These are phyloP conservation scores for Paralagenidium karlingii DNA, from an alignment of 352 stramenopile species.

Conservation along the genomic window DNA sequence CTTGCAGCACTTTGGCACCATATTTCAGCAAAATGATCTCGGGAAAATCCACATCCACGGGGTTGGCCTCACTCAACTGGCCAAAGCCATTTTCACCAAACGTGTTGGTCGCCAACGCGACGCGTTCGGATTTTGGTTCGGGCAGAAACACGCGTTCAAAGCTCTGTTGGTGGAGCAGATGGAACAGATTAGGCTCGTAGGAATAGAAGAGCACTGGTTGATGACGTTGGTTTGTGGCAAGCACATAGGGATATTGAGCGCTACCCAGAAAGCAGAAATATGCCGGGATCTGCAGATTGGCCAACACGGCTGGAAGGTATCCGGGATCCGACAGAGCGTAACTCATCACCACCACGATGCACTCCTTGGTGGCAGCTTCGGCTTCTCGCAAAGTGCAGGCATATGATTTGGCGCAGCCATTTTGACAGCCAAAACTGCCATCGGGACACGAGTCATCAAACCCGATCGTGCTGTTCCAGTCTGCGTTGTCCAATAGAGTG, in stretches of 20 bases:
- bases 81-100: constrained; percentile 38
- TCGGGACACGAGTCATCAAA: too few relatives aligned
- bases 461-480: too few relatives aligned
- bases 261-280: constrained; percentile 55
- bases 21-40: constrained; percentile 20
- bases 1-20: constrained; percentile 7
- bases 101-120: constrained; percentile 13
- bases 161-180: constrained; percentile 12
- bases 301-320: constrained; percentile 26
- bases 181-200: constrained; percentile 35
- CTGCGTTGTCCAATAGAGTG: constrained; percentile 8
- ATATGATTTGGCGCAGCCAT: constrained; percentile 22
- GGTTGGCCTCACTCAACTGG: constrained; percentile 20
- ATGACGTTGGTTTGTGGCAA: constrained; percentile 10
- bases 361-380: constrained; percentile 12
- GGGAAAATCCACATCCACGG: constrained; percentile 25
- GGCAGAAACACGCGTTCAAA: constrained; percentile 34
- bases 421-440: constrained; percentile 19
- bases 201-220: constrained; percentile 35
- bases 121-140: constrained; percentile 9
- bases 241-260: constrained; percentile 26
- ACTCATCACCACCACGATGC: constrained; percentile 34
- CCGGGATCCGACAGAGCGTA: constrained; percentile 21
- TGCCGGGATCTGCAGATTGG: constrained; percentile 28
- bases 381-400: constrained; percentile 24